Conservation (phyloP, 371 early-diverging fungal species). For the Dentiscutata heterogama region DNA sequence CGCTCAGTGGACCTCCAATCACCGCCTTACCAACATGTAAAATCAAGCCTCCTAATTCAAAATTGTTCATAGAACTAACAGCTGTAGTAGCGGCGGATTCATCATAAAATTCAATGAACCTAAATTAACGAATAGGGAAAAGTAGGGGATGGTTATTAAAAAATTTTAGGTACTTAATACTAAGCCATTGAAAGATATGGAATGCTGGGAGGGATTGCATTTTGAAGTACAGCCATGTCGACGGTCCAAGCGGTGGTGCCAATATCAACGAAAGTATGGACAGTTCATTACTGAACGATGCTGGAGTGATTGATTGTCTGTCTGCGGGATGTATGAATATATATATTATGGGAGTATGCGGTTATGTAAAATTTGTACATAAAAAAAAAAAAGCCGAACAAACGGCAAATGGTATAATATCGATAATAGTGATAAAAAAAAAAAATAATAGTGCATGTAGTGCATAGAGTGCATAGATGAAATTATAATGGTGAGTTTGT, state of each 20-base stretch:
- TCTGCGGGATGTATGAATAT: conserved; percentile 22
- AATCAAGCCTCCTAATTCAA: conserved; percentile 75
- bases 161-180: conserved; percentile 1
- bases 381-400: conserved; percentile 40
- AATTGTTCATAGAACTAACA: conserved; percentile 75
- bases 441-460: conserved; percentile 41
- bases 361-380: neutral
- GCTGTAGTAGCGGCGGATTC: conserved; percentile 65
- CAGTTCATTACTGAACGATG: conserved; percentile 20
- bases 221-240: conserved; percentile 27
- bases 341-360: neutral
- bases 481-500: conserved; percentile 39
- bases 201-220: conserved; percentile 24
- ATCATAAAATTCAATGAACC: conserved; percentile 75
- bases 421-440: conserved; percentile 41
- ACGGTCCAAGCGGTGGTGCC: conserved; percentile 39
- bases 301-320: conserved; percentile 22
- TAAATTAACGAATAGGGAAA: conserved; percentile 42
- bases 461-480: conserved; percentile 46
- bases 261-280: conserved; percentile 33
- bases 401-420: conserved; percentile 28
- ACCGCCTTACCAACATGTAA: conserved; percentile 74
- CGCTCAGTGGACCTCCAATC: conserved; percentile 81
- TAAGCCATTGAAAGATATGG: neutral
- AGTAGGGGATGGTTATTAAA: neutral